A percentile compares a stretch with the other conserved stretches of the same genome.
phyloP scores from a whole-genome alignment of 83 land plant genomes.

The Picea abies region DNA sequence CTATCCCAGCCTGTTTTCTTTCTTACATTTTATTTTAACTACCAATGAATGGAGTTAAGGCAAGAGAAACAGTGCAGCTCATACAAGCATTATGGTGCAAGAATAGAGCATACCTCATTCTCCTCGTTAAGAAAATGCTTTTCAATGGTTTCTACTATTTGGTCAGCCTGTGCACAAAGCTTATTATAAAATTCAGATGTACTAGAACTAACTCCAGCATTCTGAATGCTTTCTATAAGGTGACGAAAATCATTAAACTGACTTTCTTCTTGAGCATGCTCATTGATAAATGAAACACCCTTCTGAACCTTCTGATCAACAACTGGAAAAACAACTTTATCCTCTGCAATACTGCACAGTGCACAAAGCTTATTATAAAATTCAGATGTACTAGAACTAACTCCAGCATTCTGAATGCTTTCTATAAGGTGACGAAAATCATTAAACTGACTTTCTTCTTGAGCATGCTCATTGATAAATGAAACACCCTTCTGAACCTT shows the following conservation, averaged over 20 bases:
- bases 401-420: slow-evolving; percentile 59
- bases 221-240: slow-evolving; percentile 72
- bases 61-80: background rate
- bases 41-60: background rate
- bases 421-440: slow-evolving; percentile 70
- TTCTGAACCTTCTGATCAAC: slow-evolving; percentile 60
- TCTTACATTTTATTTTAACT: background rate
- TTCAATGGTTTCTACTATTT: slow-evolving; percentile 66
- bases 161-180: slow-evolving; percentile 81
- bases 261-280: slow-evolving; percentile 82
- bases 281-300: slow-evolving; percentile 49
- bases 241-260: slow-evolving; percentile 66
- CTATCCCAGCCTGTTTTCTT: too few relatives aligned
- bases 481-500: slow-evolving; percentile 48
- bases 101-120: slow-evolving; percentile 40
- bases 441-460: slow-evolving; percentile 76
- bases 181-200: slow-evolving; percentile 57
- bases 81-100: background rate
- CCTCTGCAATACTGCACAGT: slow-evolving; percentile 90
- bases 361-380: slow-evolving; percentile 65
- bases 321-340: slow-evolving; percentile 90
- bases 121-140: slow-evolving; percentile 86
- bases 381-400: slow-evolving; percentile 49
- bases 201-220: slow-evolving; percentile 44
- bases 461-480: slow-evolving; percentile 70